Conservation (phyloP, 2,329 filamentous ascomycete species). For the Aplosporella prunicola region DNA sequence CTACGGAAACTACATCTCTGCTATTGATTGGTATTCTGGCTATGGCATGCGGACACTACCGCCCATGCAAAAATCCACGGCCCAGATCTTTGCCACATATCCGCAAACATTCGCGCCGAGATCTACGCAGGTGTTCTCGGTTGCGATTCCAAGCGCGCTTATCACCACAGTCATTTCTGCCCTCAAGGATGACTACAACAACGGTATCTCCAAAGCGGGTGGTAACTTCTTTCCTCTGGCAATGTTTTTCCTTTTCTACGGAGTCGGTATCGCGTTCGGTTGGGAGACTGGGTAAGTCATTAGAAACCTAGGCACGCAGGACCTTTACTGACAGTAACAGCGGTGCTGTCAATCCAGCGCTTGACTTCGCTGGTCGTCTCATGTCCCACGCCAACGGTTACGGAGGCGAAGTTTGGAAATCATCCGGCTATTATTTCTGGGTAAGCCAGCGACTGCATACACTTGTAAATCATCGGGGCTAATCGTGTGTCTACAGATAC, state of each 20-base stretch:
- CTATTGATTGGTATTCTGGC: constrained; percentile 45
- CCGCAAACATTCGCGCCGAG: constrained; percentile 54
- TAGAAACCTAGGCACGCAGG: constrained; percentile 19
- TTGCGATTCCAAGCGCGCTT: constrained; percentile 57
- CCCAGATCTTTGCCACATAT: constrained; percentile 61
- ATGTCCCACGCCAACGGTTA: constrained; percentile 60
- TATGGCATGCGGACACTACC: constrained; percentile 21
- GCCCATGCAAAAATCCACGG: constrained; percentile 46
- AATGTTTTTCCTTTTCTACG: constrained; percentile 59
- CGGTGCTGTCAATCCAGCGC: constrained; percentile 54
- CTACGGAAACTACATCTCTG: constrained; percentile 34
- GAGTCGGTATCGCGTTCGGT: constrained; percentile 58
- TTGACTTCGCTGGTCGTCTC: constrained; percentile 62
- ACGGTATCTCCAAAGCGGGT: constrained; percentile 24
- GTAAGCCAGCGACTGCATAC: constrained; percentile 27
- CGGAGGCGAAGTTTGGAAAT: constrained; percentile 51
- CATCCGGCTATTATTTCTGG: constrained; percentile 60
- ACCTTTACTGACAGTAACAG: constrained; percentile 22
- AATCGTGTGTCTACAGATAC: constrained; percentile 31
- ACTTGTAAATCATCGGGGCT: not conserved
- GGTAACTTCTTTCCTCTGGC: constrained; percentile 43
- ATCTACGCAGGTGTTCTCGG: constrained; percentile 60
- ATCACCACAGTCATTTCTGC: constrained; percentile 64
- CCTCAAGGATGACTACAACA: constrained; percentile 45
- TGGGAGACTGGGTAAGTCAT: constrained; percentile 50